Percentiles rank a stretch among this genome's conserved stretches.
Evolutionary conservation across 768 basidiomycete species (phyloP).

Genomic region (Candolleomyces eurysporus): DNA sequence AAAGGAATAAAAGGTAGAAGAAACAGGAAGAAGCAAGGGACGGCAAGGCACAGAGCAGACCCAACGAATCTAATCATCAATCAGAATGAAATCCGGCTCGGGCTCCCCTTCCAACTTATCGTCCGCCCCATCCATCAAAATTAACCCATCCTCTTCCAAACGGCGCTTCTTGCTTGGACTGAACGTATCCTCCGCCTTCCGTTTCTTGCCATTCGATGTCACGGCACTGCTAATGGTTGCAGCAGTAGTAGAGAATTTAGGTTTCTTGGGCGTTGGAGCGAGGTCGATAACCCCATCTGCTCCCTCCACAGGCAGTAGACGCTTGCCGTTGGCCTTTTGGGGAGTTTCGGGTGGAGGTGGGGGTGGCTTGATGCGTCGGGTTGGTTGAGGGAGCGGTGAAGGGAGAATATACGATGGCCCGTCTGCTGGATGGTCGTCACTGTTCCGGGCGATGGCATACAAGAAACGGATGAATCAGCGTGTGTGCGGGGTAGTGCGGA

Average conservation of each 20-base stretch:
- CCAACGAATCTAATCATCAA: slow-evolving; percentile 13
- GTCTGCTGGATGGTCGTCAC: slow-evolving; percentile 54
- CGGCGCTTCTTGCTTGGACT: slow-evolving; percentile 65
- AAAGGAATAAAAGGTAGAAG: no score
- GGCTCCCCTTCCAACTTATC: slow-evolving; percentile 52
- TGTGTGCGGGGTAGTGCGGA: not conserved
- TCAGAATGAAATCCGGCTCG: slow-evolving; percentile 29
- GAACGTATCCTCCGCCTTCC: slow-evolving; percentile 21
- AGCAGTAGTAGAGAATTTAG: no score
- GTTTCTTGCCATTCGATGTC: slow-evolving; percentile 16
- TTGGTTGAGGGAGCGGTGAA: slow-evolving; percentile 57
- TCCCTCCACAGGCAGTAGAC: slow-evolving; percentile 52
- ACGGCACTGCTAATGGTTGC: not conserved
- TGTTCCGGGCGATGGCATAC: slow-evolving; percentile 20
- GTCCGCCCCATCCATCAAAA: slow-evolving; percentile 59
- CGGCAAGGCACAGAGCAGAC: no score
- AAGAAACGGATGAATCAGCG: not conserved
- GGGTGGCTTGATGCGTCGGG: slow-evolving; percentile 37
- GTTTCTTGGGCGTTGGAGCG: slow-evolving; percentile 42
- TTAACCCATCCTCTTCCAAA: slow-evolving; percentile 73
- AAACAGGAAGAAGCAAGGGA: no score
- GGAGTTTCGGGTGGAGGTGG: slow-evolving; percentile 43
- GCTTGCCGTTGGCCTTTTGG: slow-evolving; percentile 42
- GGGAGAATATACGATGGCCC: slow-evolving; percentile 62
- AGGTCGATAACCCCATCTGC: slow-evolving; percentile 53